Evolutionary conservation across 805 yeast species (phyloP), one percentile per base, ranked within the genome.

Genomic region (Starmerella scarabaei): DNA sequence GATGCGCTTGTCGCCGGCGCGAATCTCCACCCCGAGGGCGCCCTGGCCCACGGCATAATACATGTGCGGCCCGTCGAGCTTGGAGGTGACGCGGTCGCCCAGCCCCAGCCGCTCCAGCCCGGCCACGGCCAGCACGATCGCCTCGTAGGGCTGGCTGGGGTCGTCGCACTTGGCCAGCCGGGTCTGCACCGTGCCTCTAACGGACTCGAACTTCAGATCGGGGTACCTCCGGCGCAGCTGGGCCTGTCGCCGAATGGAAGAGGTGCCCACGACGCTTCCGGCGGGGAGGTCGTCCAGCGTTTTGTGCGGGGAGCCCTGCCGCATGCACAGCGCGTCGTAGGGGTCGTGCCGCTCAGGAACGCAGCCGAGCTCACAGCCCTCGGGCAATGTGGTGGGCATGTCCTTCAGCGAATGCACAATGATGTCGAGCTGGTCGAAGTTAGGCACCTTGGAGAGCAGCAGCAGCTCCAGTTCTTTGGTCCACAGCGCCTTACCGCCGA

Each of bases 1-100:
- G 61, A 81, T 72, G 36, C 65, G 63, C 5, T 59, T 54, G 59
- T 91, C 94, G 43, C 69, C 71, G 43, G 69, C 69, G 52, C 93
- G 71, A 50, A 88, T 82, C 63, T 91, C 98, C 21, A 91, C 65
- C 16, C 97, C 98, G 33, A 91, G 62, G 0, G 97, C 97, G 48
- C 98, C 98, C 64, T 91, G 98, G n/a, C 98, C 98, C 34, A 91
- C 95, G 1, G 98, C 95, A 57, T 88, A 82, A 57, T 76, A 80
- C 94, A 88, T 82, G 40, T 78, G 81, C 26, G 82, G 80, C 4
- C 75, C 68, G 41, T 77, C 73, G 47, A 91, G 67, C 48, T 67
- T 69, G 47, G 71, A 67, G 5, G 94, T 76, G 55, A 91, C 84
- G 58, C 96, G 68, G 50, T 73, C 59, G n/a, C 71, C 75, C 38